Percentiles rank a stretch among this genome's conserved stretches.
phyloP scores from a whole-genome alignment of 371 early-diverging fungal species.

The Mucor indicus region DNA sequence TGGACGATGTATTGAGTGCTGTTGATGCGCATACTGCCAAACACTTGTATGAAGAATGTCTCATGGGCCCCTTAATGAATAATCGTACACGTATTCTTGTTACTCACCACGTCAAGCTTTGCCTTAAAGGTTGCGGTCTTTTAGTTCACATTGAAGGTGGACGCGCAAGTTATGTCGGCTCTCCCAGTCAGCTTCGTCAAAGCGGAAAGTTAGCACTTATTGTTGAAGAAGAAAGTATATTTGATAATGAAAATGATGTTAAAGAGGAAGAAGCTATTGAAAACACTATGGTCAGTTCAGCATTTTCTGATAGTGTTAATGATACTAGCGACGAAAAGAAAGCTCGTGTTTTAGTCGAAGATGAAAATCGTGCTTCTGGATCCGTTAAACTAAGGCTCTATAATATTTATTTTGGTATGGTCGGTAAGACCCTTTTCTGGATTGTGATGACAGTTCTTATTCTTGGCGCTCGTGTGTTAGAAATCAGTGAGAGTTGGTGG shows the following conservation, averaged over 20 bases:
- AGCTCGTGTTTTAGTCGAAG: constrained; percentile 39
- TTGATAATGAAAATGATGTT: constrained; percentile 1
- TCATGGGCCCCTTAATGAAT: constrained; percentile 64
- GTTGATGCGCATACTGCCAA: constrained; percentile 87
- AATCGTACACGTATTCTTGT: constrained; percentile 81
- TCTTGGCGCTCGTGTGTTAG: constrained; percentile 38
- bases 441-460: constrained; percentile 36
- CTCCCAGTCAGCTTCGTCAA: constrained; percentile 42
- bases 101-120: constrained; percentile 79
- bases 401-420: constrained; percentile 55
- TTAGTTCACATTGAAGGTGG: constrained; percentile 40
- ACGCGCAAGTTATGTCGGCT: constrained; percentile 42
- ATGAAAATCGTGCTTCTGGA: constrained; percentile 46
- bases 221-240: constrained; percentile 12
- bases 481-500: constrained; percentile 40
- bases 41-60: constrained; percentile 68
- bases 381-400: constrained; percentile 59
- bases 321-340: constrained; percentile 18
- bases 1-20: constrained; percentile 82
- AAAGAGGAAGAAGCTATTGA: not conserved
- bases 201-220: constrained; percentile 9
- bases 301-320: constrained; percentile 34
- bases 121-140: constrained; percentile 44
- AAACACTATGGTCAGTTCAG: constrained; percentile 14
- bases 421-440: constrained; percentile 63